Conservation (phyloP, 495 filamentous ascomycete genomes). For the Xylaria venustula region DNA sequence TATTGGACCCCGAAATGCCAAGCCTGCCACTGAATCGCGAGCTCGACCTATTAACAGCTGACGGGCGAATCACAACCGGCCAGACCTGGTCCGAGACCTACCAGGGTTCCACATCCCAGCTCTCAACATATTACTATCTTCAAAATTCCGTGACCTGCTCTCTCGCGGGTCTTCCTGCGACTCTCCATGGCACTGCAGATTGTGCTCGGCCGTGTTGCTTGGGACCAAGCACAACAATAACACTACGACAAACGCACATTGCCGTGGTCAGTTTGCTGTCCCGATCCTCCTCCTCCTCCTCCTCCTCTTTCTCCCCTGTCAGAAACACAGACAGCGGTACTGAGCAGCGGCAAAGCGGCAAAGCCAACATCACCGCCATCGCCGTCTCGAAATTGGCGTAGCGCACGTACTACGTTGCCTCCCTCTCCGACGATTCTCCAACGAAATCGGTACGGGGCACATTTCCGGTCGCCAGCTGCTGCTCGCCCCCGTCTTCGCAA, state of each 20-base stretch:
- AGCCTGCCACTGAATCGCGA: slow-evolving; percentile 4
- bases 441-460: background rate
- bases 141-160: background rate
- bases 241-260: background rate
- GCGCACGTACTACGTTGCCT: background rate
- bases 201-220: too few relatives aligned
- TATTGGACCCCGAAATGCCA: slow-evolving; percentile 1
- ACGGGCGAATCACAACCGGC: slow-evolving; percentile 3
- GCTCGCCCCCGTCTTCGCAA: background rate
- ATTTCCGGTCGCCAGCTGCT: background rate
- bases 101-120: background rate
- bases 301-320: background rate
- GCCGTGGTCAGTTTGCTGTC: background rate
- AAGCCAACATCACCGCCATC: background rate
- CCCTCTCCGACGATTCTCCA: background rate
- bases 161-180: too few relatives aligned
- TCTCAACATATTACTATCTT: slow-evolving; percentile 12
- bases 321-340: too few relatives aligned
- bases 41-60: slow-evolving; percentile 4
- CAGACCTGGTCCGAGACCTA: slow-evolving; percentile 1
- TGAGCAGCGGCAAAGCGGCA: background rate
- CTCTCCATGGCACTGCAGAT: background rate
- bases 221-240: too few relatives aligned
- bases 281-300: background rate
- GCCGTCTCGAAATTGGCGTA: background rate